phyloP scores from a whole-genome alignment of 225 moss, liverwort and hornwort genomes.

The Pleurozium schreberi region DNA sequence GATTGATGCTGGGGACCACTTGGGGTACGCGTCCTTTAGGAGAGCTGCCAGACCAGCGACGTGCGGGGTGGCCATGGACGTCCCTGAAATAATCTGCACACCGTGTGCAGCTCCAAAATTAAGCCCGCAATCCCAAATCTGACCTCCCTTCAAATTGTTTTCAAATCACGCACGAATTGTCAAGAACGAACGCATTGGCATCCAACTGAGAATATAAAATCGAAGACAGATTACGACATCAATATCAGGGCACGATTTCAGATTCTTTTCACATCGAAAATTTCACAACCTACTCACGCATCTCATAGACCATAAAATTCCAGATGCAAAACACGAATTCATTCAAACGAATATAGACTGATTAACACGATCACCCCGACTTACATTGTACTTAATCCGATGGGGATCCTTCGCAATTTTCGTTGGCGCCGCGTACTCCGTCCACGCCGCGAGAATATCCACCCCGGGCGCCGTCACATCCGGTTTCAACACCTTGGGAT shows the following conservation, averaged over 20 bases:
- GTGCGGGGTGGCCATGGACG: conserved; percentile 62
- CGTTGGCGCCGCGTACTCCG: neutral
- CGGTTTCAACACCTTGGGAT: conserved; percentile 45
- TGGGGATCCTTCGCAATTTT: neutral
- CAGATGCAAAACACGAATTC: neutral
- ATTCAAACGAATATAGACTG: neutral
- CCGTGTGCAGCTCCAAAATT: too few relatives aligned
- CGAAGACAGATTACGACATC: neutral
- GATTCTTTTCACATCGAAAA: neutral
- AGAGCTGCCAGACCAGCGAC: conserved; percentile 58
- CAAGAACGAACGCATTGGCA: too few relatives aligned
- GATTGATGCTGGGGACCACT: conserved; percentile 59
- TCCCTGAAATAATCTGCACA: conserved; percentile 5
- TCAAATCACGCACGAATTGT: neutral
- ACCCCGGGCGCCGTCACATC: conserved; percentile 51
- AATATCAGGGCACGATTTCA: neutral
- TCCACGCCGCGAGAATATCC: conserved; percentile 58
- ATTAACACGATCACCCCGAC: neutral
- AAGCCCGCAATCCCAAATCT: neutral
- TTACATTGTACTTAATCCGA: conserved; percentile 13
- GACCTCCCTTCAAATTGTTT: neutral
- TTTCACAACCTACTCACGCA: neutral
- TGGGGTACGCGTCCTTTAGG: conserved; percentile 22
- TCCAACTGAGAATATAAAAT: neutral
- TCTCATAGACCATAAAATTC: neutral